Conservation (phyloP, 1,284 basidiomycete species). For the Ustilago crameri region DNA sequence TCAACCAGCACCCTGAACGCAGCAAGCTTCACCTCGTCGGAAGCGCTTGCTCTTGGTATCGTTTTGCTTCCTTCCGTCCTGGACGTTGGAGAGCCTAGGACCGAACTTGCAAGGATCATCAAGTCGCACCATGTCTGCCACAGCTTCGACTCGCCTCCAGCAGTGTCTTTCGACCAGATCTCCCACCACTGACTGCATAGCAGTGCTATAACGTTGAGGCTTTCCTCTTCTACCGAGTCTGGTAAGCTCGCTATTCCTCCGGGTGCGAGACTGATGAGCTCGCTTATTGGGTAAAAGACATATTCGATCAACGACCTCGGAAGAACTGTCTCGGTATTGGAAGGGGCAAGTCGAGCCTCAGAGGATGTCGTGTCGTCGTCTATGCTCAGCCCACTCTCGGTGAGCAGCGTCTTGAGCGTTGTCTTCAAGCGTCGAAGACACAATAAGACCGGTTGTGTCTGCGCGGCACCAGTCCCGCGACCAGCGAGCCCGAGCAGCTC, state of each 20-base stretch:
- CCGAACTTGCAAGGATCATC: slow-evolving; percentile 51
- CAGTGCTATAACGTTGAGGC: slow-evolving; percentile 37
- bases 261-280: slow-evolving; percentile 48
- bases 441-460: slow-evolving; percentile 10
- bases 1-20: slow-evolving; percentile 38
- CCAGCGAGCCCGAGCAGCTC: slow-evolving; percentile 40
- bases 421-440: slow-evolving; percentile 24
- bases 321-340: slow-evolving; percentile 7
- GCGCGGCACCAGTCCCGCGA: neutral
- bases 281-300: slow-evolving; percentile 63
- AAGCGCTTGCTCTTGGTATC: neutral
- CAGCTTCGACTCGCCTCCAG: slow-evolving; percentile 8
- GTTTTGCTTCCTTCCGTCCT: neutral
- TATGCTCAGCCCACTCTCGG: neutral
- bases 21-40: slow-evolving; percentile 46
- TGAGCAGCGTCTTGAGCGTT: slow-evolving; percentile 5
- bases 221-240: slow-evolving; percentile 35
- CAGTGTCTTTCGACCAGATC: slow-evolving; percentile 21
- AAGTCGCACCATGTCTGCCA: slow-evolving; percentile 63
- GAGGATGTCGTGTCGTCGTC: slow-evolving; percentile 1
- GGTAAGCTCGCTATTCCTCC: slow-evolving; percentile 43
- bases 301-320: slow-evolving; percentile 56
- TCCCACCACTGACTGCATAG: slow-evolving; percentile 61
- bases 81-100: slow-evolving; percentile 18
- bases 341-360: slow-evolving; percentile 1